Base-by-base conservation (phyloP, 2,329 filamentous ascomycete species). In the Phoma sp. region DNA sequence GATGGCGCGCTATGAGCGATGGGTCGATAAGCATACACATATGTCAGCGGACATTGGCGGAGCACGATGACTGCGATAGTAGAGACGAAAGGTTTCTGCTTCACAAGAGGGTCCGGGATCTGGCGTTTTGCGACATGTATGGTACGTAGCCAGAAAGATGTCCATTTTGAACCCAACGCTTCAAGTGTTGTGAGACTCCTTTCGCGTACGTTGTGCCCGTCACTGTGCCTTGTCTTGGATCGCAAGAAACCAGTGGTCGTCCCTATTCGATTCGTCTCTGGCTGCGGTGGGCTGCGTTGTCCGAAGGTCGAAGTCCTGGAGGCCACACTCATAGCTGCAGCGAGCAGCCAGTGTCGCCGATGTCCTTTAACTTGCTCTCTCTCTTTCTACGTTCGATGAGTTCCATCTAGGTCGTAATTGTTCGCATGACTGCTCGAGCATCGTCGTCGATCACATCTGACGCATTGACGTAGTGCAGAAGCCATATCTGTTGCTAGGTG, bases 141-240 rank as follows among this genome's bases (percentile, higher is more conserved):
- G 65, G 65, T 69, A 66, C 46, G 62, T 65, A 66, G 67, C 52
- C 60, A 43, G 50, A 38, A 41, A 46, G 50, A 61, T 44, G 47
- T 54, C 47, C 35, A 38, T 43, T 50, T 47, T 10, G 39, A 33
- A 55, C 52, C 48, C 49, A 59, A 43, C 43, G 50, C 48, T 54
- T 64, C 55, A 51, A 50, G 48, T 49, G 40, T 55, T 33, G 32
- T 50, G 51, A 51, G 45, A 46, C 47, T 22, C 47, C 32, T 58
- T 38, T 40, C 10, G 8, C 32, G 32, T 9, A 22, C 37, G 17
- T 8, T 19, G 9, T 32, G 21, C 6, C 15, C 32, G 19, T 32
- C 2, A 19, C 12, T 22, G 36, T 38, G 7, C 33, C 7, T 33
- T 27, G 4, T 38, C 4, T 9, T 13, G 13, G 10, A 24, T 21